A percentile compares a stretch with the other conserved stretches of the same genome.
These are phyloP conservation scores for Akanthomyces muscarius DNA, from an alignment of 2,329 filamentous ascomycete species.

Conservation along the genomic window DNA sequence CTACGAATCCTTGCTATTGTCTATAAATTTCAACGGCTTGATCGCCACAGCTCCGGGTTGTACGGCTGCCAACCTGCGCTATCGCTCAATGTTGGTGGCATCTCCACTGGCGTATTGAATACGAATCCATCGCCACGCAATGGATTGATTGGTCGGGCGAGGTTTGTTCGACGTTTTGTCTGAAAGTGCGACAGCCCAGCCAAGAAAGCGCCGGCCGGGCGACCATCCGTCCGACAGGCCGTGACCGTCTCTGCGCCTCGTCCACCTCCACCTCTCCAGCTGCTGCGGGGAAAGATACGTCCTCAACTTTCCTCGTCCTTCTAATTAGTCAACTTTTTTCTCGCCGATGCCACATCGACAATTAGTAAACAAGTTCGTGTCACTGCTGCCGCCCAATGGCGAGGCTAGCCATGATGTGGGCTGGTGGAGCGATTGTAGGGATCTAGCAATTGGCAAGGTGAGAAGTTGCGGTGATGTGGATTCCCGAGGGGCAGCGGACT, in stretches of 20 bases:
- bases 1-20: neutral
- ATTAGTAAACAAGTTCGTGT: conserved; percentile 6
- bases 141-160: neutral
- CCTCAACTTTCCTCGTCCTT: neutral
- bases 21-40: neutral
- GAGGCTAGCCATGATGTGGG: conserved; percentile 4
- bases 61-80: neutral
- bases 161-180: neutral
- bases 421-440: conserved; percentile 2
- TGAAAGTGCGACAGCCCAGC: neutral
- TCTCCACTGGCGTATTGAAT: neutral
- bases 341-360: neutral
- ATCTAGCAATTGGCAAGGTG: neutral
- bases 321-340: conserved; percentile 3
- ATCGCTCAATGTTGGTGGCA: neutral
- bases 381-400: neutral
- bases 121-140: neutral
- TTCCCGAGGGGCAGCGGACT: neutral
- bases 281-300: neutral
- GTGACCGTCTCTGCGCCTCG: neutral
- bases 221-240: neutral
- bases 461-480: conserved; percentile 6
- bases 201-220: neutral
- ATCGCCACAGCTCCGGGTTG: neutral
- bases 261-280: neutral